Percentiles rank a stretch among this genome's conserved stretches.
Conservation (phyloP, 345 rosid genomes). For the Sisymbrium irio region DNA sequence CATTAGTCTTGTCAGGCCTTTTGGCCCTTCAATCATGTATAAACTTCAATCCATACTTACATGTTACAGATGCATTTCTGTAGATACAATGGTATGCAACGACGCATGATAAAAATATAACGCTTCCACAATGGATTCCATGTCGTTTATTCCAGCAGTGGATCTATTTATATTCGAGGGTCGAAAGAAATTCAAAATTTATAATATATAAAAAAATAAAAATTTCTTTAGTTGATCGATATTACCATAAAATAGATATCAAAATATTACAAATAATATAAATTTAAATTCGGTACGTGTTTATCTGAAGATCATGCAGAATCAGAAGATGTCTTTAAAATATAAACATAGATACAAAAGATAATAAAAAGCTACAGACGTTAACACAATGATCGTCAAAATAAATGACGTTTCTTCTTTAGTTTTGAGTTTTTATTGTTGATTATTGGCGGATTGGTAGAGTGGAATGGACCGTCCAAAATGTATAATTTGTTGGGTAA, state of each 20-base stretch:
- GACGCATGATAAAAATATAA: too few species aligned
- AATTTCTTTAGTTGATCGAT: too few species aligned
- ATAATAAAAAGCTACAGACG: neutral
- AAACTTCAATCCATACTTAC: too few species aligned
- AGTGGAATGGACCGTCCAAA: neutral
- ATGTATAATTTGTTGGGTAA: neutral
- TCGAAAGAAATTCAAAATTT: too few species aligned
- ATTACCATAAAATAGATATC: too few species aligned
- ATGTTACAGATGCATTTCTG: neutral
- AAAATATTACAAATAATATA: too few species aligned
- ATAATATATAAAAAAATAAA: too few species aligned
- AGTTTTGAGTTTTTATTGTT: neutral
- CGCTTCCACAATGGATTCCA: too few species aligned
- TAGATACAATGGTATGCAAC: neutral
- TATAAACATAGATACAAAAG: conserved; percentile 1
- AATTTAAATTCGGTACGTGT: conserved; percentile 7
- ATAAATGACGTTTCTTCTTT: neutral
- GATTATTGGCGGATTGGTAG: conserved; percentile 2
- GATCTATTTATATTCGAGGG: too few species aligned
- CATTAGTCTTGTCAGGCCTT: neutral
- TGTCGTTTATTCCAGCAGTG: too few species aligned
- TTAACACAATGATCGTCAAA: neutral
- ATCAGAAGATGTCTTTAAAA: neutral
- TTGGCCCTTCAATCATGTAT: conserved; percentile 7
- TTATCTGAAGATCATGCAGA: neutral